Evolutionary conservation across 2,329 filamentous ascomycete species (phyloP).

Genomic region (Coniosporium tulheliwenetii): DNA sequence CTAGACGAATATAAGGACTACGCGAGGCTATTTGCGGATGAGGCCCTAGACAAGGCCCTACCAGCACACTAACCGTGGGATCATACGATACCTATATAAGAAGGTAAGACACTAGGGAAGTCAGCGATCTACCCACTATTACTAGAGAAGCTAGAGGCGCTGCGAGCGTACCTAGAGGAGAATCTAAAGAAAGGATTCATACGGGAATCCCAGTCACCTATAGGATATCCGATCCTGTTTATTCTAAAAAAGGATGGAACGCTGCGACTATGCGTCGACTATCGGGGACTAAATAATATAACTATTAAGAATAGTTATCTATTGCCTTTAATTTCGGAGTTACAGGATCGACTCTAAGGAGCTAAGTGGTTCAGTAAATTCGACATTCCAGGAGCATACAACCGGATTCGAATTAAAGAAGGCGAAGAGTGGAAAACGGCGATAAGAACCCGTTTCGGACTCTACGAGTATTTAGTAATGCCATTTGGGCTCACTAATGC

Average conservation of each 20-base stretch:
- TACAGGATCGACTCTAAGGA: slow-evolving; percentile 5
- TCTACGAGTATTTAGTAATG: slow-evolving; percentile 19
- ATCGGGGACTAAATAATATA: slow-evolving; percentile 11
- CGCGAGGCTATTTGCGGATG: too few relatives aligned
- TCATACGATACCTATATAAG: too few relatives aligned
- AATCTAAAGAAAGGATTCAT: too few relatives aligned
- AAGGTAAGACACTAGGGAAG: too few relatives aligned
- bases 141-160: too few relatives aligned
- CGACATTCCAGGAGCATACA: slow-evolving; percentile 11
- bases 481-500: slow-evolving; percentile 8
- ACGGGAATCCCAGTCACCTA: too few relatives aligned
- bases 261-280: slow-evolving; percentile 10
- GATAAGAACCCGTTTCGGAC: slow-evolving; percentile 16
- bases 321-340: slow-evolving; percentile 10
- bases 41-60: too few relatives aligned
- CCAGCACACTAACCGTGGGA: too few relatives aligned
- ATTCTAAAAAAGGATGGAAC: slow-evolving; percentile 9
- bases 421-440: slow-evolving; percentile 18
- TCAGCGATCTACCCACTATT: slow-evolving; percentile 1
- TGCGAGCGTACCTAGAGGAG: too few relatives aligned
- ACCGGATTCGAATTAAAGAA: slow-evolving; percentile 16
- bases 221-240: slow-evolving; percentile 7
- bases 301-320: slow-evolving; percentile 13
- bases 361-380: slow-evolving; percentile 9
- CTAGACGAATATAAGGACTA: too few relatives aligned